Evolutionary conservation across 2,329 filamentous ascomycete genomes (phyloP).

Genomic region (Lecanicillium sp.): DNA sequence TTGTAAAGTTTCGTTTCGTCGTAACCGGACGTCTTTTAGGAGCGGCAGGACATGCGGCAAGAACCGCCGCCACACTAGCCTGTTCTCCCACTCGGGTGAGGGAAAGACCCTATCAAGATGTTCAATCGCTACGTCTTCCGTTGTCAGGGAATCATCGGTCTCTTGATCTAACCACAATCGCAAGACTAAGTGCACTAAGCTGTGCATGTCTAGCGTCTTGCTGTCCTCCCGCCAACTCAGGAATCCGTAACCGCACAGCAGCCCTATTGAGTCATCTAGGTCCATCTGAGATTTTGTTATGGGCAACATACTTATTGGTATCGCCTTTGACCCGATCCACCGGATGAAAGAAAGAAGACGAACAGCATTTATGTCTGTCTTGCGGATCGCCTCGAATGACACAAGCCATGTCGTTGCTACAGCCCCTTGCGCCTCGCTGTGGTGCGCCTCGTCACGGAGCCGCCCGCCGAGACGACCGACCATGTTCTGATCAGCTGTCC

Average conservation of each 20-base stretch:
- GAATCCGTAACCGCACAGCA: constrained; percentile 22
- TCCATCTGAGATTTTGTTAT: constrained; percentile 7
- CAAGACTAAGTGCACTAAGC: constrained; percentile 24
- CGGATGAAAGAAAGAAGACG: constrained; percentile 31
- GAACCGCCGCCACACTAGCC: constrained; percentile 1
- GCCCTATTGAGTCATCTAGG: constrained; percentile 18
- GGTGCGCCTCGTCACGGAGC: constrained; percentile 25
- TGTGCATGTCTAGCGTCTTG: constrained; percentile 25
- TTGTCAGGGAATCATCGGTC: background rate
- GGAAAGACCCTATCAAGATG: constrained; percentile 1
- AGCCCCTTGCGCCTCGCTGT: constrained; percentile 22
- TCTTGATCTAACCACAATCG: constrained; percentile 16
- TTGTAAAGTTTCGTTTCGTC: background rate
- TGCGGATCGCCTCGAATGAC: constrained; percentile 28
- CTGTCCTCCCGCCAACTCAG: constrained; percentile 15
- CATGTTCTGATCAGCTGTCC: constrained; percentile 20
- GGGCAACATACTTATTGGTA: constrained; percentile 26
- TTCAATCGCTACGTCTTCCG: constrained; percentile 1
- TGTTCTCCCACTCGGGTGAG: constrained; percentile 3
- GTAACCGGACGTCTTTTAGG: background rate
- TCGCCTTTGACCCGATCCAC: constrained; percentile 29
- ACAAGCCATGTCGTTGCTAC: constrained; percentile 29
- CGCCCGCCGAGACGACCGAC: constrained; percentile 13
- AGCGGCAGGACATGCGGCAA: constrained; percentile 7
- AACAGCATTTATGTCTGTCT: constrained; percentile 20